Conservation (phyloP, 129 eudicot genomes). For the Logfia minima region DNA sequence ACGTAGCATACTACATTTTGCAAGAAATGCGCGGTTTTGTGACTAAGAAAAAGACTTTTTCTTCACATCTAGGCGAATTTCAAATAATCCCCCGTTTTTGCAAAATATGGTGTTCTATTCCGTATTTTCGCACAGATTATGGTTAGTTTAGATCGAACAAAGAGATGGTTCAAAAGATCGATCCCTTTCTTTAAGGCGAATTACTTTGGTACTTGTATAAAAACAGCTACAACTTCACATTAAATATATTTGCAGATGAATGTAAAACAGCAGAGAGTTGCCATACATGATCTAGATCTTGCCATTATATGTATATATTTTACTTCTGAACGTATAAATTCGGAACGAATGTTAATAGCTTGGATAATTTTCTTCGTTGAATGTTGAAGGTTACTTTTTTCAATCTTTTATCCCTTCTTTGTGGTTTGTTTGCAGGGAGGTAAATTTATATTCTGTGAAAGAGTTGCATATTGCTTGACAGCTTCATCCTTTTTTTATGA, state of each 20-base stretch:
- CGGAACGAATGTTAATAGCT: no score
- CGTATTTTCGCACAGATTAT: background rate
- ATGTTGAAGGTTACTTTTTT: no score
- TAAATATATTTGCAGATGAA: constrained; percentile 24
- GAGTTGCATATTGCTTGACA: no score
- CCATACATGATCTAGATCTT: background rate
- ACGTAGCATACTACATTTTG: background rate
- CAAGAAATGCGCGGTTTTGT: constrained; percentile 4
- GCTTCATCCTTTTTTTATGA: no score
- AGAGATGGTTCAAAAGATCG: background rate
- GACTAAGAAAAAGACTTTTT: background rate
- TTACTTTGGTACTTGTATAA: constrained; percentile 12
- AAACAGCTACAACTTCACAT: constrained; percentile 4
- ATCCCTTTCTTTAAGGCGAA: constrained; percentile 18
- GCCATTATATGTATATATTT: no score
- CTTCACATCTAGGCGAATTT: background rate
- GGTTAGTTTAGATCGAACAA: constrained; percentile 6
- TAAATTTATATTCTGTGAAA: no score
- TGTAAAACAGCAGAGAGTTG: constrained; percentile 25
- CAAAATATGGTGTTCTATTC: background rate
- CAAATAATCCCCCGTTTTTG: background rate
- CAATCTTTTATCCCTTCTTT: no score
- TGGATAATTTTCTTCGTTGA: no score
- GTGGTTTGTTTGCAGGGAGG: no score
- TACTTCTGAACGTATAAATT: no score